Percentiles rank a stretch among this genome's conserved stretches.
Conservation (phyloP, 2,329 filamentous ascomycete genomes). For the Aspergillus sergii region DNA sequence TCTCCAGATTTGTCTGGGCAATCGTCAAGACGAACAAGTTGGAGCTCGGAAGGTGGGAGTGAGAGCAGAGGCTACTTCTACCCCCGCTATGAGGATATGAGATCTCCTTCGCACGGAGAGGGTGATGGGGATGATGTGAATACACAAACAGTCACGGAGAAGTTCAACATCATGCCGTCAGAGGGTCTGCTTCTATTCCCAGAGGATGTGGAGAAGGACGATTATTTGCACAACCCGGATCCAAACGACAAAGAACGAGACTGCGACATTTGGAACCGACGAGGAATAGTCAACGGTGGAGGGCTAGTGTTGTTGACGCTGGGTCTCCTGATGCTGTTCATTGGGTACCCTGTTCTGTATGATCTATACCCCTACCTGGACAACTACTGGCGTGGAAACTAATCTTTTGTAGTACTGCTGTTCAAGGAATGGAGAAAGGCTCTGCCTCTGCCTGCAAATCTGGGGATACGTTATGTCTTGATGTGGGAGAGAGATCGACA, state of each 20-base stretch:
- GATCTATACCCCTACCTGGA: slow-evolving; percentile 28
- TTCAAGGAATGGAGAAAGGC: slow-evolving; percentile 46
- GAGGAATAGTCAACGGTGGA: slow-evolving; percentile 67
- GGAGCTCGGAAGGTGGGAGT: slow-evolving; percentile 62
- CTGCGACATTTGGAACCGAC: slow-evolving; percentile 65
- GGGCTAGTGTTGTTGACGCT: slow-evolving; percentile 62
- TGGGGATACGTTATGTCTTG: slow-evolving; percentile 52
- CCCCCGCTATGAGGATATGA: slow-evolving; percentile 64
- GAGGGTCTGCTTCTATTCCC: slow-evolving; percentile 68
- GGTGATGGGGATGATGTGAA: slow-evolving; percentile 68
- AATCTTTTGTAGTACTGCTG: slow-evolving; percentile 55
- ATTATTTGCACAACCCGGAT: slow-evolving; percentile 71
- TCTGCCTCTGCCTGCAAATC: slow-evolving; percentile 34
- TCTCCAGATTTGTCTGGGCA: slow-evolving; percentile 54
- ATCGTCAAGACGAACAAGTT: slow-evolving; percentile 66
- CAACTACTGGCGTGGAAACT: background rate
- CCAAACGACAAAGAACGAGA: slow-evolving; percentile 63
- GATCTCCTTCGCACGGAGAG: slow-evolving; percentile 60
- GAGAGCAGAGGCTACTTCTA: slow-evolving; percentile 53
- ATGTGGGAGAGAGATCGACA: slow-evolving; percentile 52
- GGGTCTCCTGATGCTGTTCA: slow-evolving; percentile 66
- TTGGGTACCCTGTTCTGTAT: slow-evolving; percentile 71
- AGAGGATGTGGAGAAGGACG: slow-evolving; percentile 73
- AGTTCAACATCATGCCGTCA: slow-evolving; percentile 72
- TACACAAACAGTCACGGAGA: slow-evolving; percentile 72